Evolutionary conservation across 2,329 filamentous ascomycete genomes (phyloP).

Genomic region (Teratosphaeria pseudoeucalypti): DNA sequence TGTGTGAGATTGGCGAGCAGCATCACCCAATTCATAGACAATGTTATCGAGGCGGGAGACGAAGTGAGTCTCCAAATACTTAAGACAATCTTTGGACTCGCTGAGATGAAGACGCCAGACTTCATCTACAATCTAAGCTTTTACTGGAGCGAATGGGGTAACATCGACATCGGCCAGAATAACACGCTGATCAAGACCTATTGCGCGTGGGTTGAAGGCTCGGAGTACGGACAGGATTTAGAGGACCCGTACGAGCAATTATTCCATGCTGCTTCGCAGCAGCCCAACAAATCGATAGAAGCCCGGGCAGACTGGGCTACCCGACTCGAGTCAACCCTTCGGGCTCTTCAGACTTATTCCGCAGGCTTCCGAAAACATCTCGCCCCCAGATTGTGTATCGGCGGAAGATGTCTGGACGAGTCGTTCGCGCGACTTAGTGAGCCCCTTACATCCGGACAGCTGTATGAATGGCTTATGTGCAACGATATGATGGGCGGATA

Average conservation of each 20-base stretch:
- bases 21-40: neutral
- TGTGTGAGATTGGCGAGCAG: neutral
- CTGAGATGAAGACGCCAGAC: neutral
- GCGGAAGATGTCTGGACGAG: neutral
- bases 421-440: neutral
- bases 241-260: neutral
- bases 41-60: neutral
- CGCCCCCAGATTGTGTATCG: neutral
- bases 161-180: neutral
- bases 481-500: neutral
- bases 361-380: neutral
- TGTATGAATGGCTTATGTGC: neutral
- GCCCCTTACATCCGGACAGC: neutral
- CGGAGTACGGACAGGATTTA: neutral
- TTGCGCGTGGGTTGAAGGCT: neutral
- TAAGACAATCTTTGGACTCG: neutral
- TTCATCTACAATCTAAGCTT: neutral
- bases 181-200: neutral
- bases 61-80: neutral
- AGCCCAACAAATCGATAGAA: neutral
- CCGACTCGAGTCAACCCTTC: neutral
- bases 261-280: neutral
- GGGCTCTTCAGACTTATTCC: neutral
- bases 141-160: neutral
- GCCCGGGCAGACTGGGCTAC: neutral